Conservation (phyloP, 2,329 filamentous ascomycete species). For the Sphaerulina vaccinii region DNA sequence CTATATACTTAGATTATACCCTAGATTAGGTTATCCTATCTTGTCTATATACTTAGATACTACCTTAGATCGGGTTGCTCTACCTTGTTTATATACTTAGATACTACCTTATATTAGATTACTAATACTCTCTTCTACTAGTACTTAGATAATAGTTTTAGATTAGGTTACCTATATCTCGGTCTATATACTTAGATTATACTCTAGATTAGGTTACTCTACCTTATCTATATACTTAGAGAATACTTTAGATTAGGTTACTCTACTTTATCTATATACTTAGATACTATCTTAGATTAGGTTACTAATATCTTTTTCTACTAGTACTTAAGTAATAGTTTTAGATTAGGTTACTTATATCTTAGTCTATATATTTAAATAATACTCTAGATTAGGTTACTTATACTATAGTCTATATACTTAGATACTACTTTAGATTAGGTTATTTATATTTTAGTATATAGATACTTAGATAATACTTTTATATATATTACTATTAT, state of each 20-base stretch:
- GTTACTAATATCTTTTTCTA: background rate
- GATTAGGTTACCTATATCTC: background rate
- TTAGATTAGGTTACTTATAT: no score
- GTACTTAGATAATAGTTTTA: background rate
- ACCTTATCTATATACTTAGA: background rate
- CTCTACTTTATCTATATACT: background rate
- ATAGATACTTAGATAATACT: background rate
- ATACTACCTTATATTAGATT: background rate
- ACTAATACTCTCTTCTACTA: background rate
- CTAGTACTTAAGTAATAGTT: no score
- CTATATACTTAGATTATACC: no score
- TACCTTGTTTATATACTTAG: background rate
- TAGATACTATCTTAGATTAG: no score
- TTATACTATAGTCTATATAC: background rate
- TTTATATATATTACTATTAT: background rate
- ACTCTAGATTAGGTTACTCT: background rate
- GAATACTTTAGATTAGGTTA: background rate
- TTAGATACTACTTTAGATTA: background rate
- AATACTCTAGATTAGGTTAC: background rate
- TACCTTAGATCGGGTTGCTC: background rate
- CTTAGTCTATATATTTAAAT: no score
- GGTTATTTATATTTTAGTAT: background rate
- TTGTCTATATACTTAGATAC: background rate
- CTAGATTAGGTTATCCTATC: no score
- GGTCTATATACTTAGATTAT: background rate